Conservation (phyloP, 2,329 filamentous ascomycete genomes). For the Beauveria brongniartii region DNA sequence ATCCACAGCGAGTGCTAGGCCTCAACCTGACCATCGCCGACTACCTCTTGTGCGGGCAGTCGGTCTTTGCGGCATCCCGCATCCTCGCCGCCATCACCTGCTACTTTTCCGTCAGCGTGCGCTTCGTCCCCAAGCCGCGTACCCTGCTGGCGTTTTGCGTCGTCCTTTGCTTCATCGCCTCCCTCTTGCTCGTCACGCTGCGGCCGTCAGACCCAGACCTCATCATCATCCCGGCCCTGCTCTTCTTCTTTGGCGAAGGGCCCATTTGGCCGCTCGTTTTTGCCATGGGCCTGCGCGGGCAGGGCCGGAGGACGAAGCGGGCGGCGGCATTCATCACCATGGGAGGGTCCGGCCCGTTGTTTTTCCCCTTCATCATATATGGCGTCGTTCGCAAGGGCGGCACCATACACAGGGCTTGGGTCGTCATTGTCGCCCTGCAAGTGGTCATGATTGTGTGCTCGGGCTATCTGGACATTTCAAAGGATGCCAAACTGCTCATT, state of each 20-base stretch:
- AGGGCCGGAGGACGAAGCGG: constrained; percentile 72
- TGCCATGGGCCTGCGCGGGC: constrained; percentile 67
- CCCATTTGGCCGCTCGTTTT: constrained; percentile 80
- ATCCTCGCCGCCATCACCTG: constrained; percentile 61
- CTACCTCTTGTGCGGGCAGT: constrained; percentile 65
- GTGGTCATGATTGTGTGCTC: constrained; percentile 40
- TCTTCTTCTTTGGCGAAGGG: constrained; percentile 75
- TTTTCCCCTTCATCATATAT: constrained; percentile 68
- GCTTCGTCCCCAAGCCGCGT: constrained; percentile 53
- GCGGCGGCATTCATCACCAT: constrained; percentile 72
- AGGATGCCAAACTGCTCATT: constrained; percentile 38
- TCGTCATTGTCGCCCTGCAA: constrained; percentile 50
- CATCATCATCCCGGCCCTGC: constrained; percentile 51
- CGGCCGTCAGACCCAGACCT: constrained; percentile 37
- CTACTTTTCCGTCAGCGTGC: constrained; percentile 41
- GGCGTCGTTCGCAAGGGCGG: constrained; percentile 53
- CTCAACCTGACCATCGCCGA: constrained; percentile 50
- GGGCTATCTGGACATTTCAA: constrained; percentile 38
- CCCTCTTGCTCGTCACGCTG: constrained; percentile 39
- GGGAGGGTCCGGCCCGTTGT: constrained; percentile 63
- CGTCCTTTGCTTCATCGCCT: constrained; percentile 50
- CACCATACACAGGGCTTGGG: constrained; percentile 54
- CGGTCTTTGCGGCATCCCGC: constrained; percentile 64
- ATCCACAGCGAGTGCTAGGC: constrained; percentile 29
- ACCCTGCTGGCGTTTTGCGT: constrained; percentile 61